Conservation (phyloP, 176 grass and related monocot species). For the Stipa capillata region DNA sequence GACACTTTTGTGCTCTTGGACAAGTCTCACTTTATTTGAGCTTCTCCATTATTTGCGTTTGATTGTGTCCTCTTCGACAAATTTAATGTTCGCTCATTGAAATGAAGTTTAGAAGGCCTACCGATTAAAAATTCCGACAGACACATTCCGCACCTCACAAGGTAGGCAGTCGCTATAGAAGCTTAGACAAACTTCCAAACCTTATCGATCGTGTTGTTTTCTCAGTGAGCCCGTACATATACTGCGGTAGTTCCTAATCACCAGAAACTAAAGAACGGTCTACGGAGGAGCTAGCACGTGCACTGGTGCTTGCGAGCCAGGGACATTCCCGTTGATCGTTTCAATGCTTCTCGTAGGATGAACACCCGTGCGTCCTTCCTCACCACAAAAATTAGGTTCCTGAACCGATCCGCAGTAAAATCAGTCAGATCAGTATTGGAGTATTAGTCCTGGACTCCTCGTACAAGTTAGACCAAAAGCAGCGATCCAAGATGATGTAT, state of each 20-base stretch:
- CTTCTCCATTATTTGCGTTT: background rate
- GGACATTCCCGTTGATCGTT: background rate
- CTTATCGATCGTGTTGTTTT: too few relatives aligned
- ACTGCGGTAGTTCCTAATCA: too few relatives aligned
- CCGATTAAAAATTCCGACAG: background rate
- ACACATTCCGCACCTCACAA: background rate
- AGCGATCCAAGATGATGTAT: background rate
- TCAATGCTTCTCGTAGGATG: background rate
- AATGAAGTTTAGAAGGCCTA: background rate
- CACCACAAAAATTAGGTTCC: background rate
- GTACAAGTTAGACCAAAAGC: background rate
- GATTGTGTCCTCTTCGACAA: constrained; percentile 18
- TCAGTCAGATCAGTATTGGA: background rate
- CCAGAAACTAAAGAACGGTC: background rate
- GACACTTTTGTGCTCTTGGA: background rate
- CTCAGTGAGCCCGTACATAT: background rate
- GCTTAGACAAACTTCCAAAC: background rate
- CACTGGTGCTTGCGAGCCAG: background rate
- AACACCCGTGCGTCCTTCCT: background rate
- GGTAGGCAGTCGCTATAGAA: background rate
- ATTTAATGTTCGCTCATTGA: background rate
- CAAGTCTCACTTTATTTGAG: background rate
- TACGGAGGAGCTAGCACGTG: background rate
- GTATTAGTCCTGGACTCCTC: background rate
- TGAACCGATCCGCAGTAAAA: background rate